Evolutionary conservation across 805 yeast species (phyloP), one percentile per base, ranked within the genome.

Genomic region (Starmerella cellae): DNA sequence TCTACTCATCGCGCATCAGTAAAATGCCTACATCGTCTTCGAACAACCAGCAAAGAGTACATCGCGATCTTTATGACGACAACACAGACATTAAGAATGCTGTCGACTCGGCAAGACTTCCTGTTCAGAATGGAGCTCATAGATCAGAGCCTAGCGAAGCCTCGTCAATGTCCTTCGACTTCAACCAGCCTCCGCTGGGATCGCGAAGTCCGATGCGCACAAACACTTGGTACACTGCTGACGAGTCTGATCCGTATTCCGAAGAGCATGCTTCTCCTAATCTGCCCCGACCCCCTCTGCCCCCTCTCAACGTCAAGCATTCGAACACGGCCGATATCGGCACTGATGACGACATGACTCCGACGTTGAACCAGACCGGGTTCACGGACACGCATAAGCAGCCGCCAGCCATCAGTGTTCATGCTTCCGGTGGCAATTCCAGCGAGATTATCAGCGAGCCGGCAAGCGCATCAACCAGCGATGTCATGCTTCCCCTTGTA

Each of bases 151-250:
- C 38, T 22, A 21, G 41, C 16, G 35, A 37, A 16, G 24, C 28
- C 14, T 46, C 49, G 3, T 33, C 42, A 3, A 18, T 35, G 23
- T 43, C 49, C 17, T 46, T 46, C 27, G 46, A 43, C 32, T 46
- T 46, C 38, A 35, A 38, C 24, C 44, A 43, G 35, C 35, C 44
- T 8, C 39, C 45, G 34, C 37, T 41, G 5, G 13, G 10, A 17
- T 23, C 13, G 18, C 6, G 20, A n/a, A 23, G 22, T 27, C 40
- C 45, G 4, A n/a, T n/a, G 18, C 38, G 39, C 14, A 19, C 31
- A 3, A 22, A 29, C 32, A 35, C 36, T 16, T 21, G 28, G 35
- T 24, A 39, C 24, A 3, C 26, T 4, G 44, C 34, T 4, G 41
- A 41, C 8, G 40, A 29, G 27, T n/a, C n/a, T n/a, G n/a, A n/a